Evolutionary conservation across 73 alveolate genomes (phyloP), one percentile per base, ranked within the genome.

Genomic region (Urostyla sp.): DNA sequence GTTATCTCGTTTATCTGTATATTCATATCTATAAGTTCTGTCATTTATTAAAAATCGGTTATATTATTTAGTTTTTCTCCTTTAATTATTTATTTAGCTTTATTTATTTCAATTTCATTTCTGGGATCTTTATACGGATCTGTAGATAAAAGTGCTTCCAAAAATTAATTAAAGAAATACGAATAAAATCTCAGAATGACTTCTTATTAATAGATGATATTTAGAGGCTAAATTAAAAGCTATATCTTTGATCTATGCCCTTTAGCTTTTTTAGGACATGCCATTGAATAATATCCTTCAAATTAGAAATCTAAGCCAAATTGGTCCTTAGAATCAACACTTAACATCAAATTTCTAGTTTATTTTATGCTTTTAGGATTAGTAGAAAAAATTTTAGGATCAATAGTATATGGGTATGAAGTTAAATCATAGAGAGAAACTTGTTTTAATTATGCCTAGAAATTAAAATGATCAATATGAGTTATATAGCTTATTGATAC

Each of bases 371-470:
- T 66, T 18, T 36, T 4, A 5, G 80, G 80, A 44, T 44, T 43
- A 31, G 13, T 18, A 5, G 1, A 13, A 26, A 45, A 73, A 2
- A 7, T 0, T 26, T 53, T 53, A 0, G 86, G 75, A 53, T 44
- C 63, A 0, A 73, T 7, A 31, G 86, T 73, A 48, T 73, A 73
- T 26, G 86, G 86, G 44, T 73, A 73, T 26, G 51, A 49, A 28
- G 86, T 45, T 7, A 73, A 44, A 51, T 73, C 86, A n/a, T 30
- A 73, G n/a, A 73, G n/a, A 21, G 20, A 6, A n/a, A 56, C 61
- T 20, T 34, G 63, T 27, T 30, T 3, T 24, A 34, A 73, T 7
- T 30, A 15, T 7, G 63, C 24, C 23, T 28, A 4, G 26, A 73
- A 52, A 1, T 13, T 35, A n/a, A 21, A 20, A 37, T 73, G 86